Evolutionary conservation across 768 basidiomycete species (phyloP).

Genomic region (Hysterangium stoloniferum): DNA sequence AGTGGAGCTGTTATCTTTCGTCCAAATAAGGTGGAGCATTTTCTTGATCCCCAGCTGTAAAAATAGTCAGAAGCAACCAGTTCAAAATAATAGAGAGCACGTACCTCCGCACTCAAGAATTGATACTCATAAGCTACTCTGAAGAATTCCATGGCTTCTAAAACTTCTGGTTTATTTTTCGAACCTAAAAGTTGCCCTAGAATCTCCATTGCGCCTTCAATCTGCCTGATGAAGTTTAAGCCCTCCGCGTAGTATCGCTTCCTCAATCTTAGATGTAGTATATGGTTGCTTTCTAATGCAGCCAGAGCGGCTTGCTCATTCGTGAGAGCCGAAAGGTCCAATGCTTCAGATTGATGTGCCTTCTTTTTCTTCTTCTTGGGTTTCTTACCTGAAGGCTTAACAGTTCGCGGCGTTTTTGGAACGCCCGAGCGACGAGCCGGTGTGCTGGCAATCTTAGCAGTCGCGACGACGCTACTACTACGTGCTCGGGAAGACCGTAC

Average conservation of each 20-base stretch:
- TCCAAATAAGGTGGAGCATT: slow-evolving; percentile 97
- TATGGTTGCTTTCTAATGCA: slow-evolving; percentile 55
- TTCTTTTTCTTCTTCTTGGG: slow-evolving; percentile 36
- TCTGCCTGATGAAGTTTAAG: slow-evolving; percentile 66
- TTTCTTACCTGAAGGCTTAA: slow-evolving; percentile 1
- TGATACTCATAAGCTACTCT: slow-evolving; percentile 72
- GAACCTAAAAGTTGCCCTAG: slow-evolving; percentile 78
- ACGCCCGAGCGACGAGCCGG: background rate
- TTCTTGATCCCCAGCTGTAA: slow-evolving; percentile 78
- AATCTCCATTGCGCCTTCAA: slow-evolving; percentile 61
- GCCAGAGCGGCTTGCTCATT: slow-evolving; percentile 68
- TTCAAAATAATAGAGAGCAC: slow-evolving; percentile 12
- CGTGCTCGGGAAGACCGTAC: background rate
- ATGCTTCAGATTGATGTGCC: slow-evolving; percentile 53
- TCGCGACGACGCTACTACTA: background rate
- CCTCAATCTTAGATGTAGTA: slow-evolving; percentile 58
- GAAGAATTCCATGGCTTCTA: slow-evolving; percentile 89
- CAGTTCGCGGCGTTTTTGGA: background rate
- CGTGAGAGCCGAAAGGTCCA: slow-evolving; percentile 62
- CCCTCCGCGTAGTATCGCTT: slow-evolving; percentile 88
- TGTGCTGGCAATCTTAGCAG: background rate
- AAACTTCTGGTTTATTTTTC: slow-evolving; percentile 74
- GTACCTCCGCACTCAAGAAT: slow-evolving; percentile 68
- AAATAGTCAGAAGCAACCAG: background rate
- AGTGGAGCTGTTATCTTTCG: slow-evolving; percentile 82